A percentile compares a stretch with the other conserved stretches of the same genome.
Evolutionary conservation across 176 grass and related monocot genomes (phyloP).

Genomic region (Miscanthus lutarioriparius): DNA sequence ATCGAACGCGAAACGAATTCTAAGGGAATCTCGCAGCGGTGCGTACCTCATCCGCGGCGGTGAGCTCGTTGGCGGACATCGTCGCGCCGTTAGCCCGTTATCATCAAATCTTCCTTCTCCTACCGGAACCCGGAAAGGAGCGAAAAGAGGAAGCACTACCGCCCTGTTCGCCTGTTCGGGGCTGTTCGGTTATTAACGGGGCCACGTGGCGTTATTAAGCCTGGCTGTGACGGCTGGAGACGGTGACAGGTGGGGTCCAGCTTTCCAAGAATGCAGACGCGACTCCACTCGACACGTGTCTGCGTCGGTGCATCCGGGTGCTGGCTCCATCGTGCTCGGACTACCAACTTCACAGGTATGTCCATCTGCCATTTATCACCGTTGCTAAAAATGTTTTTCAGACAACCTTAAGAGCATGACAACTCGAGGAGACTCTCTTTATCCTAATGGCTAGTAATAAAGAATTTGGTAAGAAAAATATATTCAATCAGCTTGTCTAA

Average conservation of each 20-base stretch:
- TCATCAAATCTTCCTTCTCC: background rate
- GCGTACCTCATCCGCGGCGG: conserved; percentile 24
- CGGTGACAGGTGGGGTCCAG: background rate
- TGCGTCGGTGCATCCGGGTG: background rate
- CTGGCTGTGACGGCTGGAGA: conserved; percentile 12
- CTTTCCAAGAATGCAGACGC: background rate
- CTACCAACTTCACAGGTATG: background rate
- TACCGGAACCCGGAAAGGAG: background rate
- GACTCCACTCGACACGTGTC: background rate
- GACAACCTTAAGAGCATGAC: too few species aligned
- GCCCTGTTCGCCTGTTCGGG: background rate
- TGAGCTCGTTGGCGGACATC: conserved; percentile 39
- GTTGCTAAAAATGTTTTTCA: too few species aligned
- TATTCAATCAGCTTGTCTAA: too few species aligned
- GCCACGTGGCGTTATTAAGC: background rate
- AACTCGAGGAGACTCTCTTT: too few species aligned
- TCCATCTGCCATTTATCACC: background rate
- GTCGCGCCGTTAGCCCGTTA: conserved; percentile 20
- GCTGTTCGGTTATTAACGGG: background rate
- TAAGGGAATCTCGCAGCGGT: background rate
- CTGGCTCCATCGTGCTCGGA: background rate
- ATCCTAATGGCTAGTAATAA: too few species aligned
- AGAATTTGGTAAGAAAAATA: too few species aligned
- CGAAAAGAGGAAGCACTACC: background rate
- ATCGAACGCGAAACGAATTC: background rate